A percentile compares a stretch with the other conserved stretches of the same genome.
These are phyloP conservation scores for Salix purpurea DNA, from an alignment of 345 rosid genomes.

Conservation along the genomic window DNA sequence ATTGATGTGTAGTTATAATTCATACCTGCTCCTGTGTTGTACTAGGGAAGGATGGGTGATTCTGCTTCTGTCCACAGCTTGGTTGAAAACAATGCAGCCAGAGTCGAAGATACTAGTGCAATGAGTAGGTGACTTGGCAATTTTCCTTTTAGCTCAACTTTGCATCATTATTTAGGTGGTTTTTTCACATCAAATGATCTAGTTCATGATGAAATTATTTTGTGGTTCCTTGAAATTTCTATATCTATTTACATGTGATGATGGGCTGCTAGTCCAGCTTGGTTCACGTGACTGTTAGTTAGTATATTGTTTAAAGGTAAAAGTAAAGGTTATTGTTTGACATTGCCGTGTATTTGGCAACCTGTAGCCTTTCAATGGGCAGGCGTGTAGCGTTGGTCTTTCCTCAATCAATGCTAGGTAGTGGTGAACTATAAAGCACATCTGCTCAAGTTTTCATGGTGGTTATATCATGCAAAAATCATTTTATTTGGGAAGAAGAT, in stretches of 20 bases:
- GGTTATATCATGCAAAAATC: background rate
- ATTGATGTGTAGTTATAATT: background rate
- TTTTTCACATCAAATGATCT: background rate
- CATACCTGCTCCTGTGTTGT: background rate
- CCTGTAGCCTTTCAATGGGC: background rate
- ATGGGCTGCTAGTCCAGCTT: background rate
- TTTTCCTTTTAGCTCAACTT: background rate
- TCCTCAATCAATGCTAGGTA: background rate
- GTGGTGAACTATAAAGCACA: background rate
- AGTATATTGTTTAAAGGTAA: too few species aligned
- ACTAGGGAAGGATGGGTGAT: slow-evolving; percentile 13
- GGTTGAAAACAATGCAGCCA: slow-evolving; percentile 1
- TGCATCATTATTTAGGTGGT: background rate
- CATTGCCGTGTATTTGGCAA: background rate
- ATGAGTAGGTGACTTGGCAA: slow-evolving; percentile 7
- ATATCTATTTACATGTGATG: background rate
- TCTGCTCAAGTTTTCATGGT: background rate
- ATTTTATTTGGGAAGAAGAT: background rate
- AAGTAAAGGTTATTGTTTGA: too few species aligned
- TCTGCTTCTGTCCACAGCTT: slow-evolving; percentile 3
- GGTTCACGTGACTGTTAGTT: too few species aligned
- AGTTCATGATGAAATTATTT: background rate
- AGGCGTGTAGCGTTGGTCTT: too few species aligned
- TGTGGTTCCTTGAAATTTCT: background rate
- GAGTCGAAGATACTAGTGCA: slow-evolving; percentile 14